Evolutionary conservation across 2,329 filamentous ascomycete species (phyloP), one percentile per base, ranked within the genome.

Genomic region (Onygenales sp.): DNA sequence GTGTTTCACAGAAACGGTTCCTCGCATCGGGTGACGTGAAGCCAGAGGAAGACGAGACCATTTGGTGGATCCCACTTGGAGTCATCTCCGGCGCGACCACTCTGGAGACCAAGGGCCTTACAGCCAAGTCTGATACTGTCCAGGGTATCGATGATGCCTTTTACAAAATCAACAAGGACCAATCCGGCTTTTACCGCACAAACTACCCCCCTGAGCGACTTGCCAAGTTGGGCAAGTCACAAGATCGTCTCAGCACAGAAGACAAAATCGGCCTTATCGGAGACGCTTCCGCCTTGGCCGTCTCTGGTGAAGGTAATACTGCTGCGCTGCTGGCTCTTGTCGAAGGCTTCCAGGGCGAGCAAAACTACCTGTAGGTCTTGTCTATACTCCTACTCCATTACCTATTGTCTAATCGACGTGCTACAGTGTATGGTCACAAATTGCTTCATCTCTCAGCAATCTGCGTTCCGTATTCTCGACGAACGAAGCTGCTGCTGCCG

Each of bases 191-290:
- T 71, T 97, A 94, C 74, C 83, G 91, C 56, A 93, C 92, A 48
- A 95, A 95, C 71, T 95, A 97, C 66, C 89, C 93, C 4, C 84
- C 88, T n/a, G 77, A 82, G 58, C 84, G 92, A 47, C 79, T 98
- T 42, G 81, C 81, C 40, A 89, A 89, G 72, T 83, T 98, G 27
- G 87, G 88, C 54, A 80, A 83, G 51, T 84, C 88, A 61, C 84
- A 90, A 13, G 79, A 87, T 60, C 83, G 84, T 60, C 78, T 98
- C 27, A 87, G 79, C 58, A 84, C 86, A 5, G 83, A 92, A 67
- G 93, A 98, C 73, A 95, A 93, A 75, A 95, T 97, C 62, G 88
- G 89, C 42, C 82, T 96, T 51, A 82, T 96, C 55, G 90, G 88
- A 56, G 94, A 95, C 63, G 89, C 92, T 17, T 87, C 87, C 46